Evolutionary conservation across 208 protist genomes (phyloP).

Genomic region (Leishmania mexicana): DNA sequence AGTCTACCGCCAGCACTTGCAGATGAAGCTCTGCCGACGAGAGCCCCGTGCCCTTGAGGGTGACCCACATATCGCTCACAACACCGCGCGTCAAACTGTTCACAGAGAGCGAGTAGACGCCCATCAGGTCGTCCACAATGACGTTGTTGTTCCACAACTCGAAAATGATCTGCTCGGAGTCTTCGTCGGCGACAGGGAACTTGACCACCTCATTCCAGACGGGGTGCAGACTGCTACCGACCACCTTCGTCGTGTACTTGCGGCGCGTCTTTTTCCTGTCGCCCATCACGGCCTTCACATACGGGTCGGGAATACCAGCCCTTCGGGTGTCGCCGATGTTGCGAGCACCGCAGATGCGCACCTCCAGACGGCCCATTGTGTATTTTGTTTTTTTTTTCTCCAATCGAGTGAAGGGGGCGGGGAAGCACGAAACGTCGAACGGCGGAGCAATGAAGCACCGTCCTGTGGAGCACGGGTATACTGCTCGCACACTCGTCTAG

Average conservation of each 20-base stretch:
- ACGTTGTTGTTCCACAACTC: slow-evolving; percentile 81
- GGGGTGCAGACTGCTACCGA: slow-evolving; percentile 55
- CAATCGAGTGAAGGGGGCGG: not conserved
- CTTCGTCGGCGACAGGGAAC: slow-evolving; percentile 71
- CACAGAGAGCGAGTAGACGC: slow-evolving; percentile 54
- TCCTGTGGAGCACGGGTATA: not conserved
- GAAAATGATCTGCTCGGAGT: slow-evolving; percentile 44
- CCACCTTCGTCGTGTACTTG: slow-evolving; percentile 41
- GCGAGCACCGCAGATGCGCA: slow-evolving; percentile 61
- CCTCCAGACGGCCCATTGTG: slow-evolving; percentile 68
- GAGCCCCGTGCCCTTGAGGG: slow-evolving; percentile 44
- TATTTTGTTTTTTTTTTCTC: not conserved
- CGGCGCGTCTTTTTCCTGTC: slow-evolving; percentile 52
- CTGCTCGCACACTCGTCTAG: not conserved
- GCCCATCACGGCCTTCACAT: slow-evolving; percentile 54
- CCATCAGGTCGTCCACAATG: slow-evolving; percentile 62
- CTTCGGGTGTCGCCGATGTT: slow-evolving; percentile 59
- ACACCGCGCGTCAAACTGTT: slow-evolving; percentile 57
- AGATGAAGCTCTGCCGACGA: slow-evolving; percentile 66
- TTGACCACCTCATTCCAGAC: slow-evolving; percentile 77
- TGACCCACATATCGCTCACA: slow-evolving; percentile 61
- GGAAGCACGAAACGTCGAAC: not conserved
- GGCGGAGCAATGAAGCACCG: not conserved
- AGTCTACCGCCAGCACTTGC: slow-evolving; percentile 74
- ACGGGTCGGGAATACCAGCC: slow-evolving; percentile 59